Base-by-base conservation (phyloP, 495 filamentous ascomycete species). In the Podospora pseudocomata region DNA sequence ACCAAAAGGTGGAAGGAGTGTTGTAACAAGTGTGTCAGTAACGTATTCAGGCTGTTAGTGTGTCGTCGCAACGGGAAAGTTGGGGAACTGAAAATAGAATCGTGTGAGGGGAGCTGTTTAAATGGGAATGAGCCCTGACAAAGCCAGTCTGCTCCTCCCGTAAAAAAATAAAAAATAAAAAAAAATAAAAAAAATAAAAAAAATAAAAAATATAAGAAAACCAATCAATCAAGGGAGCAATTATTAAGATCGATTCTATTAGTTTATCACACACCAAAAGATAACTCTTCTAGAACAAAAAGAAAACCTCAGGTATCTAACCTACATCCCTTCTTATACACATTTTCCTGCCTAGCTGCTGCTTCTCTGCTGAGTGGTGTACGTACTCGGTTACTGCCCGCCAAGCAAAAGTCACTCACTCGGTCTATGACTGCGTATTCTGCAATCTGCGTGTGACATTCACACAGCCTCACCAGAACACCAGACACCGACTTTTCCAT, bases 401-500 rank as follows among this genome's bases (percentile, higher is more conserved):
- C 39, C 39, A 49, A 49, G 39, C 30, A 23, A 23, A 23, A 5
- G 39, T 49, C 39, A 49, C 39, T 18, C 39, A 11, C 6, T 39
- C 34, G 15, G 39, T 9, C 39, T 13, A 16, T 49, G 39, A 49
- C 39, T 49, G 39, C 9, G 39, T 32, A 28, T 34, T 18, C 60
- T 28, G 60, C 23, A 5, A 2, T 2, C 55, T 28, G 59, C 34
- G 49, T 53, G 27, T 53, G 11, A 34, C 13, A 20, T 26, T 3
- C 30, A 60, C 65, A 71, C 73, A 71, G 72, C 73, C 68, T 66
- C 71, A 23, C 23, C 23, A 23, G 23, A 23, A 23, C 23, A 23
- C 67, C 66, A 65, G 66, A 71, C 67, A 66, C 68, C 67, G 67
- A 66, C 65, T 63, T 70, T 68, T 70, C 5, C 64, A 65, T 67